Conservation (phyloP, 164 flowering plant species). For the Chloranthus sessilifolius region DNA sequence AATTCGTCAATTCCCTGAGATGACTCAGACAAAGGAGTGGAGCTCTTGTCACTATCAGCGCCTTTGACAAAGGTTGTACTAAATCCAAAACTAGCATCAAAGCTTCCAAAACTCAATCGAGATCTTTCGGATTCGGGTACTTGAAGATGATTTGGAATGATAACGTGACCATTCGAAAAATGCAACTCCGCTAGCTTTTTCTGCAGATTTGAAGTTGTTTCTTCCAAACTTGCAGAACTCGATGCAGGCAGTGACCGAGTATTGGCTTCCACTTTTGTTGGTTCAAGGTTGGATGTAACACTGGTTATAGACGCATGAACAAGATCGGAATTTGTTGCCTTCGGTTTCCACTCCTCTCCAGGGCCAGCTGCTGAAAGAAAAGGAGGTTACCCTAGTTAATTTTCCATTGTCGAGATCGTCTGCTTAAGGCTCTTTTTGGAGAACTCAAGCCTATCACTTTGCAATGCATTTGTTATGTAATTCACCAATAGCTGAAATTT, state of each 20-base stretch:
- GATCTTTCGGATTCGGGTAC: constrained; percentile 80
- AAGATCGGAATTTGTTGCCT: constrained; percentile 27
- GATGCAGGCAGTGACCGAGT: constrained; percentile 18
- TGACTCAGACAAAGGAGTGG: constrained; percentile 44
- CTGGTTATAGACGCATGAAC: constrained; percentile 29
- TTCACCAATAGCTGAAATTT: too few species aligned
- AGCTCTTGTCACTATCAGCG: constrained; percentile 43
- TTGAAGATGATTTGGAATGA: constrained; percentile 77
- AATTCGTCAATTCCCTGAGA: constrained; percentile 47
- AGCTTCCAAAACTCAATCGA: constrained; percentile 86
- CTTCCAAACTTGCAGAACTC: constrained; percentile 25
- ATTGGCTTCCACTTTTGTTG: constrained; percentile 27
- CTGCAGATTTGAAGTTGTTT: constrained; percentile 37
- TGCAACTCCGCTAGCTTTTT: constrained; percentile 48
- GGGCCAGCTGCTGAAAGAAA: constrained; percentile 34
- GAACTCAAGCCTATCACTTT: too few species aligned
- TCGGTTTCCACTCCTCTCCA: constrained; percentile 77
- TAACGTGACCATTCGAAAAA: constrained; percentile 51
- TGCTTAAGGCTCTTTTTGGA: too few species aligned
- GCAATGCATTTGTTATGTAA: too few species aligned
- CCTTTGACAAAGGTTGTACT: constrained; percentile 23
- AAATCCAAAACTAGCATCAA: constrained; percentile 59
- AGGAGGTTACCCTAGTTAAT: too few species aligned
- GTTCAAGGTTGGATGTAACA: constrained; percentile 30
- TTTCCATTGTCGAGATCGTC: too few species aligned